These are phyloP conservation scores for Tetrahymena malaccensis DNA, from an alignment of 73 alveolate species.

Conservation along the genomic window DNA sequence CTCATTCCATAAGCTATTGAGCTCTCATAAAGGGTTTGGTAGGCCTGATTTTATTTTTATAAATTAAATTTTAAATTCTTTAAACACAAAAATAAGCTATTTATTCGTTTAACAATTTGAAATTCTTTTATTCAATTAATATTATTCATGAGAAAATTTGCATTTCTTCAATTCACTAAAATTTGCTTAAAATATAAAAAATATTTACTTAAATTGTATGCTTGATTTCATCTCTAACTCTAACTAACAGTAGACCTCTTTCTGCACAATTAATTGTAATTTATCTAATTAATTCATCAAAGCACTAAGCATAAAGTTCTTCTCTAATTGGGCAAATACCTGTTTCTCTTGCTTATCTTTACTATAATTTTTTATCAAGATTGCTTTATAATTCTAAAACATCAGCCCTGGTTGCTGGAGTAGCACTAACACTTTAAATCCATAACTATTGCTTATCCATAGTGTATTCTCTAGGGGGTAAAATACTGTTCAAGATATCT, in stretches of 20 bases:
- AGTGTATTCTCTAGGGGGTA: slow-evolving; percentile 46
- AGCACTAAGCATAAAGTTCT: slow-evolving; percentile 97
- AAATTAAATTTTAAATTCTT: not conserved
- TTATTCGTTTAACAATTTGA: not conserved
- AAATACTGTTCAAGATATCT: slow-evolving; percentile 35
- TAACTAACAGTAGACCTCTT: slow-evolving; percentile 94
- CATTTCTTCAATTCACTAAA: not conserved
- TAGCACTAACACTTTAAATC: slow-evolving; percentile 37
- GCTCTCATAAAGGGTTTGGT: slow-evolving; percentile 38
- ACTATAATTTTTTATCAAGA: slow-evolving; percentile 92
- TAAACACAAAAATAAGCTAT: not conserved
- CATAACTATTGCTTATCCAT: slow-evolving; percentile 39
- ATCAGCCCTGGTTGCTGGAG: slow-evolving; percentile 72
- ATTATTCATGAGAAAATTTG: not conserved
- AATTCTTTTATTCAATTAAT: too few species aligned
- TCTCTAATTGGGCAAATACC: slow-evolving; percentile 99
- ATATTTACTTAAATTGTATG: not conserved
- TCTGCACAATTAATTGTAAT: slow-evolving; percentile 98
- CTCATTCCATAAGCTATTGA: slow-evolving; percentile 46
- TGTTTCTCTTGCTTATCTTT: slow-evolving; percentile 98
- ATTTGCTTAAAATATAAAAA: not conserved
- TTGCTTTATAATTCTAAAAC: slow-evolving; percentile 93
- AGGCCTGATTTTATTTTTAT: not conserved
- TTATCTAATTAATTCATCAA: slow-evolving; percentile 94
- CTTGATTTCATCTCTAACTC: slow-evolving; percentile 94